Conservation (phyloP, 176 grass and related monocot genomes). For the Rhipidocladum racemiflorum region DNA sequence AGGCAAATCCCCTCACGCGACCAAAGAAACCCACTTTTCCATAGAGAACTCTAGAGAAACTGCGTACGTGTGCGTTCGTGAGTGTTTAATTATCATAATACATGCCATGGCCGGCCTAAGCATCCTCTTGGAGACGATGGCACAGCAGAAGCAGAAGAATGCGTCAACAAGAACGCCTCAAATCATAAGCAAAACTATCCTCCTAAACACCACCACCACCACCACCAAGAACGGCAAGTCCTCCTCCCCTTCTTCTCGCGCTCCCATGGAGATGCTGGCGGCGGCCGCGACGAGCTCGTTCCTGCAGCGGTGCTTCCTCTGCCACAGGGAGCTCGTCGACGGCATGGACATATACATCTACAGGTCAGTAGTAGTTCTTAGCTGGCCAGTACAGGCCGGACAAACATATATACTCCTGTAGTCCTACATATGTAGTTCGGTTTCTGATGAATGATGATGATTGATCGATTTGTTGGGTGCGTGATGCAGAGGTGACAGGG, state of each 20-base stretch:
- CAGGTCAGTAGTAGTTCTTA: not conserved
- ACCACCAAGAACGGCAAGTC: not conserved
- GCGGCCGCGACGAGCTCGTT: not conserved
- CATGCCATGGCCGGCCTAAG: conserved; percentile 27
- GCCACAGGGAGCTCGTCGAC: conserved; percentile 36
- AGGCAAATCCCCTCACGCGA: not conserved
- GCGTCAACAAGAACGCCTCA: not conserved
- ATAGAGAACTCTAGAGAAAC: not conserved
- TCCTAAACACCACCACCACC: not conserved
- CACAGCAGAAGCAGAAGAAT: not conserved
- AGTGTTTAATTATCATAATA: not conserved
- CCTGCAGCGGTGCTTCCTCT: conserved; percentile 45
- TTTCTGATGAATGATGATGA: not conserved
- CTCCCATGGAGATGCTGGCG: not conserved
- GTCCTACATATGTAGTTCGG: not conserved
- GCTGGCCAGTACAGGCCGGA: not conserved
- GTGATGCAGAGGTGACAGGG: conserved; percentile 47
- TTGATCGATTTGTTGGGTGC: not conserved
- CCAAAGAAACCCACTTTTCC: not conserved
- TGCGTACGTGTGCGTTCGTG: not conserved
- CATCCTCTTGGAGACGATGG: conserved; percentile 26
- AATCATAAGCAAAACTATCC: conserved; percentile 29
- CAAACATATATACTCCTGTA: not conserved
- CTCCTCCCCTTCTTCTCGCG: not conserved
- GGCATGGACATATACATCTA: conserved; percentile 57